Percentiles rank a stretch among this genome's conserved stretches.
Conservation (phyloP, 257 asterid species). For the Solanum phureja region DNA sequence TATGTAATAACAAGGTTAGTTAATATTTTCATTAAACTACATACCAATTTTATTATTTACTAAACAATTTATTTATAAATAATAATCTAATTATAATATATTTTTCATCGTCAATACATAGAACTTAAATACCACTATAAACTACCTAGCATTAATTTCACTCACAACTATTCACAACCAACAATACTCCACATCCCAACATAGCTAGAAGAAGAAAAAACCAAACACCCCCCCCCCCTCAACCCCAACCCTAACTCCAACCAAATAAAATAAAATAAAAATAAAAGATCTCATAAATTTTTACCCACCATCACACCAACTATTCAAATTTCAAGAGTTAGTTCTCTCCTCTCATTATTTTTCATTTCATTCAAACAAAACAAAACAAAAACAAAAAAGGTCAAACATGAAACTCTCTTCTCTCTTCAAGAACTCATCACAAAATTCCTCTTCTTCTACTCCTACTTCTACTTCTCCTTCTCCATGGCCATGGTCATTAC, state of each 20-base stretch:
- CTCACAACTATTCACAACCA: not conserved
- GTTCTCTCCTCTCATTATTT: not conserved
- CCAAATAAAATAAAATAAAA: not conserved
- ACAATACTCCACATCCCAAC: not conserved
- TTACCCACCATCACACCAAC: not conserved
- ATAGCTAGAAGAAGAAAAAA: slow-evolving; percentile 4
- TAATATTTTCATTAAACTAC: not conserved
- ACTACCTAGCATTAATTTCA: not conserved
- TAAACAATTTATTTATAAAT: not conserved
- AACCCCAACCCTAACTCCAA: not conserved
- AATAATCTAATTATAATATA: not conserved
- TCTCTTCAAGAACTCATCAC: slow-evolving; percentile 35
- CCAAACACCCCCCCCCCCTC: not conserved
- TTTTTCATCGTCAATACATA: not conserved
- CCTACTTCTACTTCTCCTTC: not conserved
- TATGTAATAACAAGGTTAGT: not conserved
- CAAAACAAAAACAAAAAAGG: not conserved
- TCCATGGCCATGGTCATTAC: slow-evolving; percentile 40
- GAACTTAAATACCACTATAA: not conserved
- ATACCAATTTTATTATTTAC: not conserved
- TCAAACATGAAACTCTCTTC: slow-evolving; percentile 43
- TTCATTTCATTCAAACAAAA: not conserved
- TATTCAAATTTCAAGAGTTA: slow-evolving; percentile 6
- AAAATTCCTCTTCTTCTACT: not conserved
- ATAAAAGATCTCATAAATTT: not conserved